Conservation (phyloP, 225 moss, liverwort and hornwort species). For the Rhytidiadelphus loreus region DNA sequence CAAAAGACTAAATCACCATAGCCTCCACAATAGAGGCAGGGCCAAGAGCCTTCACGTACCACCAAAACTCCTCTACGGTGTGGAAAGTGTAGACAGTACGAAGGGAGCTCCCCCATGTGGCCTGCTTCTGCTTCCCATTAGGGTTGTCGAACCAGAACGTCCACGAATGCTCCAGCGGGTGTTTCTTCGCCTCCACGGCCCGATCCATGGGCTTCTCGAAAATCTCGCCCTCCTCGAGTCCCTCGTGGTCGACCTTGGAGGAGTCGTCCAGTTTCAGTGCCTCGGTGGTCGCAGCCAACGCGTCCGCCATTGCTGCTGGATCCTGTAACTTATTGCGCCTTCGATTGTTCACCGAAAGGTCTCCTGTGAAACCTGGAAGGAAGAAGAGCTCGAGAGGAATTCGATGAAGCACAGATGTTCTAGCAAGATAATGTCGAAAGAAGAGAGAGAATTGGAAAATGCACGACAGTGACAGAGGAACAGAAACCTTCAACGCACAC, state of each 20-base stretch:
- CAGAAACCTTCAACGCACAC: neutral
- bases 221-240: constrained; percentile 36
- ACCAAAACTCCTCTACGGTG: constrained; percentile 94
- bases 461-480: neutral
- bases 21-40: neutral
- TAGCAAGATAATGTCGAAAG: neutral
- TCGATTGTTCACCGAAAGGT: neutral
- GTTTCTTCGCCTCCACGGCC: constrained; percentile 38
- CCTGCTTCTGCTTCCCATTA: constrained; percentile 77
- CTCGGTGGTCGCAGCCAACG: constrained; percentile 23
- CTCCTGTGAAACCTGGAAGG: neutral
- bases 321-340: neutral
- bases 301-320: constrained; percentile 21
- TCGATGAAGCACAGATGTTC: neutral
- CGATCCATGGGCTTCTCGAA: constrained; percentile 7
- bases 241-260: constrained; percentile 13
- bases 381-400: neutral
- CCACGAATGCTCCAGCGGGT: constrained; percentile 80
- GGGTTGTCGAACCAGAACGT: constrained; percentile 96
- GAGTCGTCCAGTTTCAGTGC: constrained; percentile 20
- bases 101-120: constrained; percentile 79
- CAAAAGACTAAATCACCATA: neutral
- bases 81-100: constrained; percentile 74
- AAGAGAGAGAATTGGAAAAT: neutral
- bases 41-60: constrained; percentile 25